These are phyloP conservation scores for Hapsidospora chrysogenum DNA, from an alignment of 495 filamentous ascomycete species.

Conservation along the genomic window DNA sequence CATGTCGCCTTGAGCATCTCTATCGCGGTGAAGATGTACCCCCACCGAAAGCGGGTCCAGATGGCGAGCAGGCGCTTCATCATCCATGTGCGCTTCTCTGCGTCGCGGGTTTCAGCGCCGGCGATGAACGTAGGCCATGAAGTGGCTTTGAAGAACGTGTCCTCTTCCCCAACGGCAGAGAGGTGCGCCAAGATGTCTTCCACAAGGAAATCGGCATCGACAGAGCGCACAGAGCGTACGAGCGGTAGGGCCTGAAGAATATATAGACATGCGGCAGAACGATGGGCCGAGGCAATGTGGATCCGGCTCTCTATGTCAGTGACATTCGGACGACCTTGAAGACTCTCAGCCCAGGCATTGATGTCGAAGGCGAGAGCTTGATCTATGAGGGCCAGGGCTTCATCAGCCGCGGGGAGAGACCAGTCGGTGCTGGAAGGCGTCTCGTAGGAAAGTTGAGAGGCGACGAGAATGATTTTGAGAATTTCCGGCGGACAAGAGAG, in stretches of 20 bases:
- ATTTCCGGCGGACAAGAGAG: conserved; percentile 26
- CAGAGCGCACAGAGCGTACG: conserved; percentile 9
- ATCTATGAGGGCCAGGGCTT: conserved; percentile 12
- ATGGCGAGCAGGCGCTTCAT: conserved; percentile 18
- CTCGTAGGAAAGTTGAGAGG: conserved; percentile 13
- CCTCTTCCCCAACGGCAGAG: conserved; percentile 23
- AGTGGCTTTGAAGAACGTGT: conserved; percentile 34
- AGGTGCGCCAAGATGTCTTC: conserved; percentile 26
- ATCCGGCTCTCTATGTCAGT: conserved; percentile 19
- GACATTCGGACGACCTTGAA: conserved; percentile 13
- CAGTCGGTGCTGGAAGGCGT: conserved; percentile 1
- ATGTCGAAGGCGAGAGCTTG: conserved; percentile 16
- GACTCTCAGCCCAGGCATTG: conserved; percentile 17
- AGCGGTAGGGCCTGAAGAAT: conserved; percentile 13
- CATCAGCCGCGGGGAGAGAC: conserved; percentile 5
- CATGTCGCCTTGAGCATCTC: conserved; percentile 23
- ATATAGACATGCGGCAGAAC: conserved; percentile 26
- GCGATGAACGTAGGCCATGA: conserved; percentile 42
- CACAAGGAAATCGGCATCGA: conserved; percentile 21
- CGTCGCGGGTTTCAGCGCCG: conserved; percentile 28
- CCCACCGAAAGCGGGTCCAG: conserved; percentile 25
- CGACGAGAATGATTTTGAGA: conserved; percentile 17
- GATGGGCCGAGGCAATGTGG: conserved; percentile 24
- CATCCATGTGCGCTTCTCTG: conserved; percentile 15
- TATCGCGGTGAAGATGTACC: conserved; percentile 24